Evolutionary conservation across 768 basidiomycete species (phyloP), one percentile per base, ranked within the genome.

Genomic region (Naganishia kalamii): DNA sequence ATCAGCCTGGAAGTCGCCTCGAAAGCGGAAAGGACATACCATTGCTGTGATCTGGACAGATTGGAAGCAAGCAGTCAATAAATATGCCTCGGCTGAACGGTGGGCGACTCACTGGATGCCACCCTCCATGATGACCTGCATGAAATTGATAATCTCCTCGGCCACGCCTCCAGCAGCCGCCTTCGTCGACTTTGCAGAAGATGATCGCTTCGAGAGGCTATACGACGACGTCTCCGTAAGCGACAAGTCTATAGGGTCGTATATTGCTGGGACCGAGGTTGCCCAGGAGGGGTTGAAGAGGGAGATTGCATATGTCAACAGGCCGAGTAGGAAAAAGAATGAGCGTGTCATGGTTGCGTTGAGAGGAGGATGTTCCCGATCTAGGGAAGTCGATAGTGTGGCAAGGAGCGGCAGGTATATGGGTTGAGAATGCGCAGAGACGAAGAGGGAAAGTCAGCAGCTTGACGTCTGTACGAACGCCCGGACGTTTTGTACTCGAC

Each of bases 101-200:
- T 7, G 30, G n/a, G 5, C 3, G 11, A 54, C 54, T 57, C 13
- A 57, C 54, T 57, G 35, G 33, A 57, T 41, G 15, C 54, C 54
- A 25, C 54, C 54, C 25, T 57, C 21, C 23, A 57, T 37, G 35
- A 57, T 40, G 29, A 57, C 54, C 54, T 57, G 54, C 37, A 57
- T n/a, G n/a, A 57, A 57, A 15, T 57, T 11, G 37, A 57, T 57
- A 40, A 57, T 57, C 21, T 40, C 54, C 23, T 41, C 37, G 1
- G 33, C 54, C 1, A 57, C 54, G 27, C 23, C 17, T 11, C 27
- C 51, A 7, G 30, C 33, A 29, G 29, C 21, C 17, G 54, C 25
- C 23, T 35, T 37, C 21, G 35, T 27, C 54, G 54, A 40, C 7
- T 19, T 23, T 12, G 54, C 37, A n/a, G 54, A 57, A 3, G 54